Conservation (phyloP, 805 yeast genomes). For the Torulaspora microellipsoides region DNA sequence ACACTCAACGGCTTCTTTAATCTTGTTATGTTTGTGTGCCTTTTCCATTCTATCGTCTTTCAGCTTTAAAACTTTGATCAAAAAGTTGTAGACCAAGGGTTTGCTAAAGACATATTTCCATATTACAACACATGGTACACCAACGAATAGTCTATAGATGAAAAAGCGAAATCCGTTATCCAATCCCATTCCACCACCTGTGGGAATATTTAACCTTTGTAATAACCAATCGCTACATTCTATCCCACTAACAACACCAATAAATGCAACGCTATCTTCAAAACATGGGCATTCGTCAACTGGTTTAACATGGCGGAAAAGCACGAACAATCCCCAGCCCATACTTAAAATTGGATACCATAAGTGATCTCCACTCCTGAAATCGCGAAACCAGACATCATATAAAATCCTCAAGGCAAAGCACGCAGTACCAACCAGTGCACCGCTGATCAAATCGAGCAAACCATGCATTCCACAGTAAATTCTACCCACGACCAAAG, state of each 20-base stretch:
- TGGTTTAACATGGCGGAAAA: constrained; percentile 75
- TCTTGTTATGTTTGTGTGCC: constrained; percentile 20
- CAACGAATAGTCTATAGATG: constrained; percentile 51
- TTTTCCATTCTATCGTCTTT: constrained; percentile 28
- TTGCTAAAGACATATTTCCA: constrained; percentile 73
- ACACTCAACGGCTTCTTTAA: constrained; percentile 29
- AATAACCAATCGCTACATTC: constrained; percentile 57
- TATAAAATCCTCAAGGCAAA: constrained; percentile 46
- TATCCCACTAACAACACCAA: constrained; percentile 80
- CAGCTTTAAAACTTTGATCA: constrained; percentile 29
- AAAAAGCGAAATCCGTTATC: constrained; percentile 42
- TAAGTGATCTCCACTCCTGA: constrained; percentile 22
- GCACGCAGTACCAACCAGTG: constrained; percentile 53
- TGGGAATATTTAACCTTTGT: constrained; percentile 20
- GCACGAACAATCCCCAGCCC: constrained; percentile 42
- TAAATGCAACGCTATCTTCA: constrained; percentile 89
- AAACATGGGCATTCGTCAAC: constrained; percentile 94
- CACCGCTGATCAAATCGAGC: constrained; percentile 67
- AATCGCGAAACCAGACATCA: constrained; percentile 40
- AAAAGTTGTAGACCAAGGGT: constrained; percentile 51
- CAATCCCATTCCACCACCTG: constrained; percentile 15
- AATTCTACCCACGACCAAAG: constrained; percentile 72
- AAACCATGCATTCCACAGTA: constrained; percentile 99
- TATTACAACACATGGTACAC: constrained; percentile 53
- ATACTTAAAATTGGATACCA: constrained; percentile 38